Base-by-base conservation (phyloP, 768 basidiomycete species). In the Tulasnella calospora region DNA sequence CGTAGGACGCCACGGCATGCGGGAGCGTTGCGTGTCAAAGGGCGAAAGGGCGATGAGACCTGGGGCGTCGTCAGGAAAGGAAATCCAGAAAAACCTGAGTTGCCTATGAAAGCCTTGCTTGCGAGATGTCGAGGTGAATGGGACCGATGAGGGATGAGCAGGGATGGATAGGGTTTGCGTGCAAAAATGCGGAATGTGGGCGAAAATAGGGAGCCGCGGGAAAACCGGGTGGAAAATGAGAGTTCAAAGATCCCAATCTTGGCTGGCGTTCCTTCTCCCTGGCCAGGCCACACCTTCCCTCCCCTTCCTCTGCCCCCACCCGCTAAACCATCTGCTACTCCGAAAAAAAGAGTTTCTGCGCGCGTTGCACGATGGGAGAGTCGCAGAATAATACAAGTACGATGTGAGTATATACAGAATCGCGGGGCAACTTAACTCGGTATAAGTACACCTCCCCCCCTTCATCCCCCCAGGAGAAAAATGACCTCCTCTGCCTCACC, bases 381-480 rank as follows among this genome's bases (percentile, higher is more conserved):
- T 61, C n/a, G 19, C 57, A 61, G 57, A 61, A 61, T 61, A 61
- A 61, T 61, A 61, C 57, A 61, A 61, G 57, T 61, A 61, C 57
- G 57, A 61, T 61, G 57, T 61, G 57, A 61, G 57, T 61, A 61
- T 61, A 61, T 61, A 61, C 57, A 61, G 57, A 61, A 61, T 61
- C 57, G 57, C 57, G 57, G 57, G 57, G 57, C 57, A 61, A 61
- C 57, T 61, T 61, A 61, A 61, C 57, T 61, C 57, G 57, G 71
- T 71, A 71, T 71, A 71, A 71, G 71, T 71, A 71, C 71, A 36
- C 71, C 41, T 27, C 17, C n/a, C 71, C 71, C 71, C 33, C 67
- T 69, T 44, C 41, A 71, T 44, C 71, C 71, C 33, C 38, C 57
- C 57, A 61, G 57, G 57, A 61, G 57, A 61, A 61, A 47, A 61